Evolutionary conservation across 495 filamentous ascomycete genomes (phyloP).

Genomic region (Aspergillus nidulans): DNA sequence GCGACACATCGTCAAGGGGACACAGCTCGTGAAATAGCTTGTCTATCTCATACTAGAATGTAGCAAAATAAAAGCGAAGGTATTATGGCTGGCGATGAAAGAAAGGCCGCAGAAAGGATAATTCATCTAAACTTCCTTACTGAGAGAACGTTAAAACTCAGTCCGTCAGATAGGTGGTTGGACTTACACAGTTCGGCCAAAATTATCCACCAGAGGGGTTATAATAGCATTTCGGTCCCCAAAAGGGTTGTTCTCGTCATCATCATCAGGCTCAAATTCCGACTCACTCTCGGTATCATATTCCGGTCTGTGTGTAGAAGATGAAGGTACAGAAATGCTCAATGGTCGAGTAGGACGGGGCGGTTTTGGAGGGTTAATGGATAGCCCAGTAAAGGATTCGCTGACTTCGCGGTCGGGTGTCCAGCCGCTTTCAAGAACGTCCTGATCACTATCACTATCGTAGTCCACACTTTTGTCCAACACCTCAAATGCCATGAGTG

Average conservation of each 20-base stretch:
- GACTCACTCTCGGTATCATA: conserved; percentile 38
- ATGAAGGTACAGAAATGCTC: conserved; percentile 29
- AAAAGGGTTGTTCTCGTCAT: conserved; percentile 73
- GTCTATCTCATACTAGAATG: neutral
- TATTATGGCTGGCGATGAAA: neutral
- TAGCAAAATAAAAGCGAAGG: neutral
- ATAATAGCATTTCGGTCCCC: conserved; percentile 70
- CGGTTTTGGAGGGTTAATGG: conserved; percentile 39
- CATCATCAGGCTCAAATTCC: conserved; percentile 49
- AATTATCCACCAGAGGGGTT: conserved; percentile 52
- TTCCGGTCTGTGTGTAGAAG: conserved; percentile 17
- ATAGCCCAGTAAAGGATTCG: conserved; percentile 38
- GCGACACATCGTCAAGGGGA: neutral
- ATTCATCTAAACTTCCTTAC: conserved; percentile 14
- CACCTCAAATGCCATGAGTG: conserved; percentile 90
- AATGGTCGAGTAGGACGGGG: conserved; percentile 33
- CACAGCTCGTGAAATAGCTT: neutral
- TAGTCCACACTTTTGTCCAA: conserved; percentile 93
- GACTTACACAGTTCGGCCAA: conserved; percentile 45
- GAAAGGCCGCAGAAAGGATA: neutral
- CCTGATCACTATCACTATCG: conserved; percentile 85
- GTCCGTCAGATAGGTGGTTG: neutral
- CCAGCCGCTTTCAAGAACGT: conserved; percentile 36
- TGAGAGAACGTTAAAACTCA: conserved; percentile 2
- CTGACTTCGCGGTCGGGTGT: conserved; percentile 26